A percentile compares a stretch with the other conserved stretches of the same genome.
Evolutionary conservation across 1,284 basidiomycete species (phyloP).

Genomic region (Ganoderma meredithae): DNA sequence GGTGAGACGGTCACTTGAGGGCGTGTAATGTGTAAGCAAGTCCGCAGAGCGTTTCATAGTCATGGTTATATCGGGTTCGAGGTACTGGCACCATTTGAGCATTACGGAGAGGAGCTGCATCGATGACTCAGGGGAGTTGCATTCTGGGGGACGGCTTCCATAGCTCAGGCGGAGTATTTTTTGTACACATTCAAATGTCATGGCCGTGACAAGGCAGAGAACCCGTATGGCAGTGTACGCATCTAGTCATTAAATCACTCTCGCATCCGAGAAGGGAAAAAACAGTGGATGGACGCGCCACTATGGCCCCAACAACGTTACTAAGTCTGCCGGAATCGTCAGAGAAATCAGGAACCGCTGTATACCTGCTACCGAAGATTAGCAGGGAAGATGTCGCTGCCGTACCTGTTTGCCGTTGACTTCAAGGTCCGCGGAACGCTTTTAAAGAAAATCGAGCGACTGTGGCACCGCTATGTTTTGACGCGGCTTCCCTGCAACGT

Average conservation of each 20-base stretch:
- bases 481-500: constrained; percentile 39
- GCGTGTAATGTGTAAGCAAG: too few species aligned
- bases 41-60: too few species aligned
- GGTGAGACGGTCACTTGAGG: too few species aligned
- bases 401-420: background rate
- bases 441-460: background rate
- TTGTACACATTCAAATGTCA: background rate
- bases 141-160: too few species aligned
- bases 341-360: background rate
- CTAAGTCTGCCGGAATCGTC: background rate
- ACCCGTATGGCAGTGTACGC: too few species aligned
- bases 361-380: background rate
- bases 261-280: background rate
- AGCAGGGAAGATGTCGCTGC: background rate
- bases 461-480: background rate
- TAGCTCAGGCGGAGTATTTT: too few species aligned
- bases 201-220: too few species aligned
- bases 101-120: too few species aligned
- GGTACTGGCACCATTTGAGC: too few species aligned
- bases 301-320: background rate
- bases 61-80: too few species aligned
- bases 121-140: too few species aligned
- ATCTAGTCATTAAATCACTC: background rate
- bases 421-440: background rate
- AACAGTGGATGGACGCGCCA: background rate